phyloP scores from a whole-genome alignment of 441 rosid genomes.

The Melastoma candidum region DNA sequence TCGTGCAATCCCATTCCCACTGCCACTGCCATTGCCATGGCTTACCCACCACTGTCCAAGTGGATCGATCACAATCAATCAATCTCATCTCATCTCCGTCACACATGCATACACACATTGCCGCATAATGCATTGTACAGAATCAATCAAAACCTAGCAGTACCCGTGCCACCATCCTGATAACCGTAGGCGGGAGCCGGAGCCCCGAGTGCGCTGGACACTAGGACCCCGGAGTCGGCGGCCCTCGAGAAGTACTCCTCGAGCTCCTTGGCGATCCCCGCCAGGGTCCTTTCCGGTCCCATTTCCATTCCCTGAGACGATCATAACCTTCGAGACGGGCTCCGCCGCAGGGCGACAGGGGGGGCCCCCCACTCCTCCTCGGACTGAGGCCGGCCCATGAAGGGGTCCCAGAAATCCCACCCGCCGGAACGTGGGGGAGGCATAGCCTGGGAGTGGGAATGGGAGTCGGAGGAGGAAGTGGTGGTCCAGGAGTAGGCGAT shows the following conservation, averaged over 20 bases:
- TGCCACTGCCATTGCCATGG: constrained; percentile 22
- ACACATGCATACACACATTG: no score
- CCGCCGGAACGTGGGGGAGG: constrained; percentile 44
- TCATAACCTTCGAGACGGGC: constrained; percentile 37
- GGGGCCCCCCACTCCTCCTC: constrained; percentile 72
- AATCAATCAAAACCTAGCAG: neutral
- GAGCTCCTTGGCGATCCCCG: constrained; percentile 75
- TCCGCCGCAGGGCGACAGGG: constrained; percentile 31
- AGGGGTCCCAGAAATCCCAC: constrained; percentile 98
- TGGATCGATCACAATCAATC: constrained; percentile 20
- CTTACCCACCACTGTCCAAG: no score
- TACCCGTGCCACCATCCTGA: constrained; percentile 44
- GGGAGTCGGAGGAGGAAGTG: constrained; percentile 32
- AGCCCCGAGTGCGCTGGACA: constrained; percentile 58
- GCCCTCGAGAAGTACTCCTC: constrained; percentile 82
- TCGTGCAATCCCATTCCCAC: constrained; percentile 15
- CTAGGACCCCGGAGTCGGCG: constrained; percentile 60
- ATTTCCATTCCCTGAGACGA: constrained; percentile 51
- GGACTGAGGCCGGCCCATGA: constrained; percentile 24
- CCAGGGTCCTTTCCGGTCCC: constrained; percentile 38
- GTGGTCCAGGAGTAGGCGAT: constrained; percentile 64
- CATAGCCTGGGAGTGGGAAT: constrained; percentile 8
- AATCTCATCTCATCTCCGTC: neutral
- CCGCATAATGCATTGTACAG: no score
- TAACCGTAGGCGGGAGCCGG: constrained; percentile 31